Conservation (phyloP, 176 grass and related monocot genomes). For the Eleusine coracana region DNA sequence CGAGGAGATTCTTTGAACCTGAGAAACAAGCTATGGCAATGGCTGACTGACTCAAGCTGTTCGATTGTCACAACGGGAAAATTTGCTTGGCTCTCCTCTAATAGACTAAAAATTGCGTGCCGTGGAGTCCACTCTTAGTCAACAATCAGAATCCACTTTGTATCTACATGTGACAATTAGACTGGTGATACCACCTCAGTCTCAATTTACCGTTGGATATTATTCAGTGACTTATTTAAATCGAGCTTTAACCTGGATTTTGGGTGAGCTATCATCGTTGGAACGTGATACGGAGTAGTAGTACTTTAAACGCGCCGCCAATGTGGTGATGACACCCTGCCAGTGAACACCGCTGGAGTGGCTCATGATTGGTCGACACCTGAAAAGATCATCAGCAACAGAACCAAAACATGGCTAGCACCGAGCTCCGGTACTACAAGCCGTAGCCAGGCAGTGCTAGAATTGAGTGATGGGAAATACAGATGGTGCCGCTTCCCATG, state of each 20-base stretch:
- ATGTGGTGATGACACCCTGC: neutral
- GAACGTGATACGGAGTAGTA: neutral
- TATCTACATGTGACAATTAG: too few species aligned
- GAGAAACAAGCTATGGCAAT: neutral
- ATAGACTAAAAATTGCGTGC: too few species aligned
- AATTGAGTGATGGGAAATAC: slow-evolving; percentile 41
- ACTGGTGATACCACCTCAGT: neutral
- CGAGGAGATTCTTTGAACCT: neutral
- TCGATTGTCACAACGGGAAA: too few species aligned
- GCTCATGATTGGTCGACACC: slow-evolving; percentile 37
- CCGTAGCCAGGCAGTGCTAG: neutral
- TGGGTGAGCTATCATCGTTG: neutral
- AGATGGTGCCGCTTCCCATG: slow-evolving; percentile 24
- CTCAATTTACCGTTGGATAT: neutral
- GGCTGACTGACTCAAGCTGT: too few species aligned
- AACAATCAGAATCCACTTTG: too few species aligned
- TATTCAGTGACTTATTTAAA: neutral
- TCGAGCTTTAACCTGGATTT: neutral
- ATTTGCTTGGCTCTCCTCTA: too few species aligned
- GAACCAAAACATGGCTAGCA: neutral
- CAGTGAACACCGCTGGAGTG: neutral
- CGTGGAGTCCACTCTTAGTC: too few species aligned
- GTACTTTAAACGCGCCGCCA: neutral
- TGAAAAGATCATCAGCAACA: slow-evolving; percentile 22
- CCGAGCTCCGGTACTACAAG: neutral